Evolutionary conservation across 2,329 filamentous ascomycete species (phyloP).

Genomic region (Didymella sp.): DNA sequence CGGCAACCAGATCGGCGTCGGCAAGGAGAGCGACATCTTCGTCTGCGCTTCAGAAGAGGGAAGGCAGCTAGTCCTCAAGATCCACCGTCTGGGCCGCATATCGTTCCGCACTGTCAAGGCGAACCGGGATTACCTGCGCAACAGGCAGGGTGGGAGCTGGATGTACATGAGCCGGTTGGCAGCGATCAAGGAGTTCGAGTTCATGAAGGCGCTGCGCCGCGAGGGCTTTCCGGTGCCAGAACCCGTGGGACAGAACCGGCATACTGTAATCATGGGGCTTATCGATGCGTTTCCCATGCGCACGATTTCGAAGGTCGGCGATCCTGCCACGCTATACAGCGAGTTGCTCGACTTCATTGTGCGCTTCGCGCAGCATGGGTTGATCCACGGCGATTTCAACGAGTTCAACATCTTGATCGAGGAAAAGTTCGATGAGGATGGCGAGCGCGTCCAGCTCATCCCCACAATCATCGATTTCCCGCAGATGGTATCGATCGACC

Average conservation of each 20-base stretch:
- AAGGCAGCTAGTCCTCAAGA: slow-evolving; percentile 85
- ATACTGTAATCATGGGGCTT: slow-evolving; percentile 95
- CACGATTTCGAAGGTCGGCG: slow-evolving; percentile 82
- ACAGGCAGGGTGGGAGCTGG: slow-evolving; percentile 83
- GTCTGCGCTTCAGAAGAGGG: slow-evolving; percentile 84
- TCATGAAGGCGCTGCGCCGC: slow-evolving; percentile 84
- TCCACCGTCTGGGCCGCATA: slow-evolving; percentile 92
- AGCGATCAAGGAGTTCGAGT: slow-evolving; percentile 91
- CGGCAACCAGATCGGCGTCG: slow-evolving; percentile 91
- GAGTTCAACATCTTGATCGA: slow-evolving; percentile 98
- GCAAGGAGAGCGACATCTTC: slow-evolving; percentile 97
- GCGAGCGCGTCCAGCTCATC: slow-evolving; percentile 62
- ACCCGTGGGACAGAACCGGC: slow-evolving; percentile 86
- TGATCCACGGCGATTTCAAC: slow-evolving; percentile 99
- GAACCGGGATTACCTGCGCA: slow-evolving; percentile 93
- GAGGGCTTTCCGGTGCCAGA: slow-evolving; percentile 90
- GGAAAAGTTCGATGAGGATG: slow-evolving; percentile 61
- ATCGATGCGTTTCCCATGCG: slow-evolving; percentile 91
- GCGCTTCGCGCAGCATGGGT: slow-evolving; percentile 79
- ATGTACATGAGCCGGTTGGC: slow-evolving; percentile 97
- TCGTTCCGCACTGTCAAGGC: slow-evolving; percentile 96
- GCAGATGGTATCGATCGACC: slow-evolving; percentile 96
- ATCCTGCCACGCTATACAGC: slow-evolving; percentile 86
- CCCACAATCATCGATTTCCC: slow-evolving; percentile 97
- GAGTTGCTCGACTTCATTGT: slow-evolving; percentile 89